These are phyloP conservation scores for Claviceps spartinae DNA, from an alignment of 2,329 filamentous ascomycete species.

Conservation along the genomic window DNA sequence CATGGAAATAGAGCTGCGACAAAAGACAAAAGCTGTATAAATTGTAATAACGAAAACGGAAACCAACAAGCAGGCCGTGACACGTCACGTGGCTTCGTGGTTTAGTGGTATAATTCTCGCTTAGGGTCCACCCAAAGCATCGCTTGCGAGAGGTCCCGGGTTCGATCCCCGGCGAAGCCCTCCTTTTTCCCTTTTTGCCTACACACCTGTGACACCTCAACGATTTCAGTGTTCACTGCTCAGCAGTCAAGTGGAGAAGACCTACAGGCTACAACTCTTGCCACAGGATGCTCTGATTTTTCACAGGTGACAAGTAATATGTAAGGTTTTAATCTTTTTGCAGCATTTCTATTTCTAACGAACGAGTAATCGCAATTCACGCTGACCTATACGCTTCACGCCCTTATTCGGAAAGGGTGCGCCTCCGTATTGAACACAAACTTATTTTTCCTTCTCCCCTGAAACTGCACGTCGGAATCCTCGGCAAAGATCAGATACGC, in stretches of 20 bases:
- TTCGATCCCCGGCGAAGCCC: slow-evolving; percentile 6
- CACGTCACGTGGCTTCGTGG: slow-evolving; percentile 4
- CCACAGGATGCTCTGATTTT: too few species aligned
- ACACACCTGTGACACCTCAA: too few species aligned
- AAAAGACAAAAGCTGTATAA: too few species aligned
- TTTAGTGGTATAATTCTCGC: slow-evolving; percentile 8
- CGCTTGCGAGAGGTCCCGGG: slow-evolving; percentile 7
- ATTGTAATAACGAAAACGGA: too few species aligned
- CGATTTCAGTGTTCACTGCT: too few species aligned
- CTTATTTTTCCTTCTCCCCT: slow-evolving; percentile 29
- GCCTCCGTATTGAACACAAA: slow-evolving; percentile 39
- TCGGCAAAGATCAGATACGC: slow-evolving; percentile 55
- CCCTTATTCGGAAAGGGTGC: slow-evolving; percentile 24
- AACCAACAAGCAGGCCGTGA: neutral
- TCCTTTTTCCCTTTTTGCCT: neutral
- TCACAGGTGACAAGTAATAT: too few species aligned
- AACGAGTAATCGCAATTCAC: too few species aligned
- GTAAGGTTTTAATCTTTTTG: too few species aligned
- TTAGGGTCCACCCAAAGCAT: slow-evolving; percentile 4
- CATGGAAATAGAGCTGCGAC: too few species aligned
- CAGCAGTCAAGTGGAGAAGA: too few species aligned
- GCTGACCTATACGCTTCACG: neutral
- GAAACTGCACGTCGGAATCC: slow-evolving; percentile 42
- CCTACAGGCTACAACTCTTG: too few species aligned
- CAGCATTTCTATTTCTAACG: too few species aligned